Base-by-base conservation (phyloP, 768 basidiomycete genomes). In the Paxillus involutus region DNA sequence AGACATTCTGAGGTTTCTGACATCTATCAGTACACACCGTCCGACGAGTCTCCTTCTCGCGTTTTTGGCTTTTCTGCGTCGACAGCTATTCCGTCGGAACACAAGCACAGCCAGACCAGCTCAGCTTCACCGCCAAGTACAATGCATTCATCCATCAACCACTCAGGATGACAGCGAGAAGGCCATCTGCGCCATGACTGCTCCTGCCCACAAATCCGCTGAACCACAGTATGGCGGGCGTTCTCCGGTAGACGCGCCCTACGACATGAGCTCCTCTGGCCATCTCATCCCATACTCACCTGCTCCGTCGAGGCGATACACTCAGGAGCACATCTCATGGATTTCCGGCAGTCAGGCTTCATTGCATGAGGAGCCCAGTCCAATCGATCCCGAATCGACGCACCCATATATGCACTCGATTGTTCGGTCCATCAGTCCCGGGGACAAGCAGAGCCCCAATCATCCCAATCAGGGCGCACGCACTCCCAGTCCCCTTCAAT, bases 271-370 rank as follows among this genome's bases (percentile, higher is more conserved):
- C 10, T 47, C 47, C 7, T 66, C 63, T 33, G 63, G 58, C 16
- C 32, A 21, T 36, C 65, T 66, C 24, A 58, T 39, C 3, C 63
- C 63, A 8, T 44, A 42, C 40, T 45, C 64, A 16, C 66, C 52
- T 5, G 10, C 43, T 35, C 55, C 51, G 7, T 44, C 52, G 48
- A 61, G 57, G 30, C 57, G 43, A 21, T 44, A 46, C 44, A 58
- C 64, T 1, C 57, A 42, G 42, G 55, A 49, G 13, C 3, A 26
- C 42, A 33, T 53, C 2, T 12, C 59, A 7, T 55, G 49, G 55
- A 49, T 57, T 16, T 9, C 37, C 16, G 44, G 54, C 19, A 59
- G 57, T 24, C 61, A 48, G 39, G 40, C 47, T 17, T 54, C 66
- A 29, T 24, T 66, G 30, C 53, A 56, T 13, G 58, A 59, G 0